Base-by-base conservation (phyloP, 441 rosid species). In the Erodium trifolium region DNA sequence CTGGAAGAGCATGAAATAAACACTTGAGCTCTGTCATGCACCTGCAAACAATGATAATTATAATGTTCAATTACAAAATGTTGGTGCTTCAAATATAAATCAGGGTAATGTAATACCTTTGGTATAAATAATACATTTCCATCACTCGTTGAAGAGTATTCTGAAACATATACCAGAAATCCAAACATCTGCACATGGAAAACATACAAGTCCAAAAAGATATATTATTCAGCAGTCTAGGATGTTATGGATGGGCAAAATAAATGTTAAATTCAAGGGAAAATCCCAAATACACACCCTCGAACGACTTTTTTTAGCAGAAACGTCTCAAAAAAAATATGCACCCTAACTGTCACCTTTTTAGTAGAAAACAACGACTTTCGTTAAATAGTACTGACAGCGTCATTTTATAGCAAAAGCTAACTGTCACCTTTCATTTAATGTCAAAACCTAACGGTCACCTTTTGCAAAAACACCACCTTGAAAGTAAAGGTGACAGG, bases 21-120 rank as follows among this genome's bases (percentile, higher is more conserved):
- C 75, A 93, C 92, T 78, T 87, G 95, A 80, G 87, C 97, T 82
- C 96, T 85, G 78, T 93, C 97, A 81, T 89, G 93, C 67, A 91
- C 93, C 99, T 91, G 81, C 73, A 80, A 70, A 23, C 51, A 67
- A 18, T 49, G 59, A 18, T 68, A 7, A 72, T n/a, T 67, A 59
- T 55, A 2, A 55, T 55, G 5, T 4, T 4, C 14, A 49, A 14
- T 49, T 12, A 5, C 57, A 49, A 14, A 49, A 14, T 12, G 5
- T 12, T 49, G 62, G 19, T 55, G 8, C 19, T 55, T 59, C 47
- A 68, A 70, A 37, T 71, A 6, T 8, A 60, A 13, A 77, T 71
- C 29, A 18, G 18, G 51, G 66, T 14, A 31, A 16, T 1, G 39
- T 27, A 41, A 53, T 81, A 93, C 97, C 97, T 88, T 82, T 34